Evolutionary conservation across 805 yeast genomes (phyloP), one percentile per base, ranked within the genome.

Genomic region (Yarrowia sp.): DNA sequence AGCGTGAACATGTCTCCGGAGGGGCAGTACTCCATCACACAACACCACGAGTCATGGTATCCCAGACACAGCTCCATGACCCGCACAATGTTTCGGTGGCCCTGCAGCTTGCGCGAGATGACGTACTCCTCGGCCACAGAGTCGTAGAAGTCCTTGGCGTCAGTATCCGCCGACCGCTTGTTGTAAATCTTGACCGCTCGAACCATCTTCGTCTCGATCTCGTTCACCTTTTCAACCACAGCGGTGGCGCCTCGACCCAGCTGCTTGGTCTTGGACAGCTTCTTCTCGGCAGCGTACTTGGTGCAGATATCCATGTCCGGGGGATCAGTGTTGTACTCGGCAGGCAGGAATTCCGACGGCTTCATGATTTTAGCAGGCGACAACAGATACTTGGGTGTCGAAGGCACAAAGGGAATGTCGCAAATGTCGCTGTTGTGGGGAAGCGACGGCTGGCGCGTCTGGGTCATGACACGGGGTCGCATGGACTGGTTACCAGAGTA

Each of bases 171-270:
- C 0, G 85, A 83, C 58, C 80, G 81, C 66, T 84, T 78, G 68
- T 86, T 85, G 74, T 90, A 92, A 72, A 90, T 96, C 71, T 91
- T 91, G n/a, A 91, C 96, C 0, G 97, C 97, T 73, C 80, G 91
- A 22, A 90, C 57, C 64, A 70, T 65, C 41, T 70, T 68, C 9
- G 72, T 67, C 28, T 65, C 47, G 64, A 68, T 69, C 28, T 69
- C 71, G 31, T 61, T 55, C 44, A 51, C 65, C 13, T 66, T 51
- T 45, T 66, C 66, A 47, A 74, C 77, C 33, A 69, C 68, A 6
- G 77, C 77, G 14, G 77, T 74, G 8, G 77, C 71, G 32, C 77
- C 77, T 44, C 71, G 70, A 18, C 77, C 77, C 41, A 74, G 69
- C 38, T 66, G 65, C 43, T 67, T 68, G 36, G 69, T 53, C 50